Conservation (phyloP, 768 basidiomycete species). For the Mycena crocata region DNA sequence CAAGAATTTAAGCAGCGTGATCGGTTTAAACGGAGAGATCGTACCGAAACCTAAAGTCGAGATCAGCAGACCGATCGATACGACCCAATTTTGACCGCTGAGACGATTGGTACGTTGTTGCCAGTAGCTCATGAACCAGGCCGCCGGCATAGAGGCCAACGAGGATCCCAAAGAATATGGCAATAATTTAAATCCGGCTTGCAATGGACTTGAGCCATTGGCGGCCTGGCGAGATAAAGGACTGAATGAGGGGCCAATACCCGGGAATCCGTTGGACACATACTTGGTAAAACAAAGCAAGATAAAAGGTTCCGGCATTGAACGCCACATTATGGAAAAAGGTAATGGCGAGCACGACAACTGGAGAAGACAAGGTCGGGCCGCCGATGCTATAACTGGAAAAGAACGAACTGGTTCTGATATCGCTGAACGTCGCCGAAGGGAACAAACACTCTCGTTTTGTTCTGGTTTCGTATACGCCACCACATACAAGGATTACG, state of each 20-base stretch:
- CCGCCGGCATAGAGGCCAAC: slow-evolving; percentile 84
- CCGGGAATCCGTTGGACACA: slow-evolving; percentile 32
- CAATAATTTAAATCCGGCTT: slow-evolving; percentile 80
- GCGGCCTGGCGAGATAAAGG: slow-evolving; percentile 63
- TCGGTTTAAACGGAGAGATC: slow-evolving; percentile 22
- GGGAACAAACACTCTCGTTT: slow-evolving; percentile 81
- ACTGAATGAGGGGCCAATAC: slow-evolving; percentile 22
- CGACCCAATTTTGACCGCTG: slow-evolving; percentile 73
- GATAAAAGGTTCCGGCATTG: slow-evolving; percentile 88
- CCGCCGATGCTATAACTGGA: slow-evolving; percentile 18
- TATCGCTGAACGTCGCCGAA: slow-evolving; percentile 66
- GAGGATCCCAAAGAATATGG: slow-evolving; percentile 91
- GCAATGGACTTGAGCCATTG: slow-evolving; percentile 73
- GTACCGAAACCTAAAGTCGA: slow-evolving; percentile 81
- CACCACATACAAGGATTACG: slow-evolving; percentile 66
- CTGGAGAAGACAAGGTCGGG: slow-evolving; percentile 50
- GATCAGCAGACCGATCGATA: slow-evolving; percentile 71
- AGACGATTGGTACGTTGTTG: slow-evolving; percentile 68
- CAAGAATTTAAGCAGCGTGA: slow-evolving; percentile 35
- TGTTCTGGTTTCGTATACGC: slow-evolving; percentile 75
- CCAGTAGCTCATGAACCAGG: slow-evolving; percentile 83
- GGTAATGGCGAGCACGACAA: slow-evolving; percentile 71
- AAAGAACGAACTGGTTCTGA: slow-evolving; percentile 64
- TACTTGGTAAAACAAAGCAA: slow-evolving; percentile 87
- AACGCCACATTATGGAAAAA: slow-evolving; percentile 89